phyloP scores from a whole-genome alignment of 1,284 basidiomycete genomes.

The Amylostereum areolatum region DNA sequence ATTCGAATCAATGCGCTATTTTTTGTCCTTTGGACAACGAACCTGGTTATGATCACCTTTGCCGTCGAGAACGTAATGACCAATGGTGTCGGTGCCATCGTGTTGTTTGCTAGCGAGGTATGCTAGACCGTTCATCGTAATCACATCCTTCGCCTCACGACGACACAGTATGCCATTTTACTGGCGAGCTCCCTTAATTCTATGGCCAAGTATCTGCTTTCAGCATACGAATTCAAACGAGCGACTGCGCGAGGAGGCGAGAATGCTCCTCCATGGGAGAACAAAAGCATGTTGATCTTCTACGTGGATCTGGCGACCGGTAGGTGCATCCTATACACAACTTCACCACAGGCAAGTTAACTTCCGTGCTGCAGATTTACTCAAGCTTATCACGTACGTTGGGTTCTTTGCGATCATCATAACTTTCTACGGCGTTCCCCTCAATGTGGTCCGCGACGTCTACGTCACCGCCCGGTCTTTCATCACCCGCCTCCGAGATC shows the following conservation, averaged over 20 bases:
- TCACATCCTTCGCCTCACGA: slow-evolving; percentile 8
- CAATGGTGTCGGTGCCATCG: slow-evolving; percentile 82
- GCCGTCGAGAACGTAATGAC: slow-evolving; percentile 75
- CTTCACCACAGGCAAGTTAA: background rate
- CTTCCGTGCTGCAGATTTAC: slow-evolving; percentile 59
- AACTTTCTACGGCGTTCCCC: slow-evolving; percentile 90
- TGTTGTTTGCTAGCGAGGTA: slow-evolving; percentile 93
- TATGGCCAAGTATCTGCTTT: slow-evolving; percentile 83
- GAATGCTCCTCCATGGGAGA: slow-evolving; percentile 92
- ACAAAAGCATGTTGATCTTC: slow-evolving; percentile 96
- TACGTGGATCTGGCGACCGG: slow-evolving; percentile 93
- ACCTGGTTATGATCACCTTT: slow-evolving; percentile 69
- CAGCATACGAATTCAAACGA: slow-evolving; percentile 75
- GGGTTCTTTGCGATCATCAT: slow-evolving; percentile 92
- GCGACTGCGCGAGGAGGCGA: slow-evolving; percentile 74
- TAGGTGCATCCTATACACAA: slow-evolving; percentile 22
- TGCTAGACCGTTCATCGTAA: slow-evolving; percentile 19
- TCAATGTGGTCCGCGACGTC: slow-evolving; percentile 96
- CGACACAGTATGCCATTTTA: slow-evolving; percentile 79
- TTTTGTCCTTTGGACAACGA: slow-evolving; percentile 61
- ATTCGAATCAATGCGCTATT: slow-evolving; percentile 75
- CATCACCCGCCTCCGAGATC: slow-evolving; percentile 78
- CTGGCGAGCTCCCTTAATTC: slow-evolving; percentile 78
- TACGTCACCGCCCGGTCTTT: slow-evolving; percentile 94
- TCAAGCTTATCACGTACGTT: slow-evolving; percentile 90